phyloP scores from a whole-genome alignment of 192 early-diverging fungal genomes.

The Backusella psychrophila region DNA sequence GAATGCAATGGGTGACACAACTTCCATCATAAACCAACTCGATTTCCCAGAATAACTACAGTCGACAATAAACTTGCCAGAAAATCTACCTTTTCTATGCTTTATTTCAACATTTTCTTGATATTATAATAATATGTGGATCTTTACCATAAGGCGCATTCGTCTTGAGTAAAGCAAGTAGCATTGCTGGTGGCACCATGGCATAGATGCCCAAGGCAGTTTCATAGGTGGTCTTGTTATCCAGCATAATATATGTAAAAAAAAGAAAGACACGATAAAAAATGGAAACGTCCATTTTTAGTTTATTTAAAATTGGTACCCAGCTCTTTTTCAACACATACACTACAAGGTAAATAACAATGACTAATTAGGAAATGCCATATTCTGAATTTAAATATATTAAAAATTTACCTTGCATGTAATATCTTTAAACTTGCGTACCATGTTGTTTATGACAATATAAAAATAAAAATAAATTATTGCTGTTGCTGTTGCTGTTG shows the following conservation, averaged over 20 bases:
- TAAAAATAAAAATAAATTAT: background rate
- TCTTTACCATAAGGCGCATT: conserved; percentile 34
- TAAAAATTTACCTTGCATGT: background rate
- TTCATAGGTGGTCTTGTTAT: conserved; percentile 1
- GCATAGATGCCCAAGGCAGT: conserved; percentile 9
- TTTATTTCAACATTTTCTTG: no score
- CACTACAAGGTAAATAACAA: no score
- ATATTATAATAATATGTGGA: no score
- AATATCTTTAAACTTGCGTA: background rate
- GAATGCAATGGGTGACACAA: conserved; percentile 28
- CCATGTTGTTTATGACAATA: background rate
- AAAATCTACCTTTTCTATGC: conserved; percentile 13
- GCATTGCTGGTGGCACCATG: conserved; percentile 5
- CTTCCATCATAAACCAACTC: conserved; percentile 40
- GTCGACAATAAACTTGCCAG: background rate
- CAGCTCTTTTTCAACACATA: background rate
- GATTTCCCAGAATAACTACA: conserved; percentile 23
- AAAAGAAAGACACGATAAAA: background rate
- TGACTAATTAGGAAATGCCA: no score
- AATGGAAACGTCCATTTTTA: background rate
- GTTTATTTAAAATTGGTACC: background rate
- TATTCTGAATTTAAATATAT: no score
- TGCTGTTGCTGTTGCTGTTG: background rate
- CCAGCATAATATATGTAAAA: background rate
- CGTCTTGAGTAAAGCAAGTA: background rate